Percentiles rank a stretch among this genome's conserved stretches.
phyloP scores from a whole-genome alignment of 768 basidiomycete species.

The Amanita pseudoporphyria region DNA sequence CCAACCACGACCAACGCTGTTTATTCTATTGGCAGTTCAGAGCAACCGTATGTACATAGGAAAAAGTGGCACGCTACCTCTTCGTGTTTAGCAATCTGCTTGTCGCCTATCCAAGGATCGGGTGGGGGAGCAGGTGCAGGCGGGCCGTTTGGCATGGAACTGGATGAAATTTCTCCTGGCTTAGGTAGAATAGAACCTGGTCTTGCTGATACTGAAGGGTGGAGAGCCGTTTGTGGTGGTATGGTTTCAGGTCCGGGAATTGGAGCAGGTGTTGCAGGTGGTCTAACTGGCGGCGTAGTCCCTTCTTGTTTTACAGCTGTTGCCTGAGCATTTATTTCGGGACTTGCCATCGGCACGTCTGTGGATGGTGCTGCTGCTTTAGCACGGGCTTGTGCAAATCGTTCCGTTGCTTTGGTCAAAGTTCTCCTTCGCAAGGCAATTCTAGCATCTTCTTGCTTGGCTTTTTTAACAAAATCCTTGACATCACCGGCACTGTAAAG shows the following conservation, averaged over 20 bases:
- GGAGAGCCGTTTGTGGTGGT: conserved; percentile 35
- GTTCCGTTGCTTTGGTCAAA: conserved; percentile 23
- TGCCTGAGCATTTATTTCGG: conserved; percentile 9
- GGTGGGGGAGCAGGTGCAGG: conserved; percentile 17
- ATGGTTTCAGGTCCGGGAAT: conserved; percentile 21
- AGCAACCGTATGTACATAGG: neutral
- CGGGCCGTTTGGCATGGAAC: conserved; percentile 15
- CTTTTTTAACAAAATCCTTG: conserved; percentile 63
- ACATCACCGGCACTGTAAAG: conserved; percentile 55
- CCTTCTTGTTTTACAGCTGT: conserved; percentile 11
- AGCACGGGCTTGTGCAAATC: conserved; percentile 18
- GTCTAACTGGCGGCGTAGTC: conserved; percentile 5
- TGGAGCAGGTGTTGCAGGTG: conserved; percentile 15
- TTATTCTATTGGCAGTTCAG: conserved; percentile 45
- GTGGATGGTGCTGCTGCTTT: conserved; percentile 13
- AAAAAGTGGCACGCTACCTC: conserved; percentile 36
- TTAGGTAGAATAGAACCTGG: conserved; percentile 37
- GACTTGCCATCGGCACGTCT: conserved; percentile 7
- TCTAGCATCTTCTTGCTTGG: conserved; percentile 54
- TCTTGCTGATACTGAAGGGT: conserved; percentile 66
- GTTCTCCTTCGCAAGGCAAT: conserved; percentile 44
- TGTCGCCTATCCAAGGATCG: conserved; percentile 28
- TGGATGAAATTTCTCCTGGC: conserved; percentile 12
- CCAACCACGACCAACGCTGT: conserved; percentile 72
- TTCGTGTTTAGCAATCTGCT: conserved; percentile 48